These are phyloP conservation scores for Solanum habrochaites DNA, from an alignment of 257 asterid species.

Conservation along the genomic window DNA sequence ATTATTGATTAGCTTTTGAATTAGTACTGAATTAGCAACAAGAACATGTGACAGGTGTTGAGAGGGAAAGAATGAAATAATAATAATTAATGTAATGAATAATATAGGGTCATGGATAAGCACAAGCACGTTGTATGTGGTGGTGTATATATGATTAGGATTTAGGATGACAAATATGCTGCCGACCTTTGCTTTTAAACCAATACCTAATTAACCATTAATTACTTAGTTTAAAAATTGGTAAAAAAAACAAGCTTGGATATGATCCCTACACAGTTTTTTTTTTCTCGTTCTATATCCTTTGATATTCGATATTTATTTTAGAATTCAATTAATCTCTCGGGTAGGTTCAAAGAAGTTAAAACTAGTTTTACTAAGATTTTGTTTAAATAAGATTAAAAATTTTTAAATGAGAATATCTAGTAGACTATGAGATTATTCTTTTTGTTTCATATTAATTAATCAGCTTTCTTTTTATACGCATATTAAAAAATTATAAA, in stretches of 20 bases:
- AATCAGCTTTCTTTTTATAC: background rate
- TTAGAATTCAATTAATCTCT: no score
- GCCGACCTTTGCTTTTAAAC: background rate
- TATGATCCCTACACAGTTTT: background rate
- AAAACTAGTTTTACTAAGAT: background rate
- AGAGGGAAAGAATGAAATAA: background rate
- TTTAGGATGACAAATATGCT: background rate
- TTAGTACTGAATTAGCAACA: background rate
- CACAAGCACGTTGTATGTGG: background rate
- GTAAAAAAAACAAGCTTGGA: background rate
- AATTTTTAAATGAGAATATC: background rate
- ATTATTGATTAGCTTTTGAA: background rate
- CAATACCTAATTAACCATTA: background rate
- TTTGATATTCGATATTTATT: no score
- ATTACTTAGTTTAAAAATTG: background rate
- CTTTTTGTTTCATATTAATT: fast-evolving
- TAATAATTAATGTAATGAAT: background rate
- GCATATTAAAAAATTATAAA: no score
- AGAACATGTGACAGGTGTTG: background rate
- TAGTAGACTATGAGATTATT: background rate
- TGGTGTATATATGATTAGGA: background rate
- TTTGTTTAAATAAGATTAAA: no score
- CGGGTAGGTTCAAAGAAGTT: background rate
- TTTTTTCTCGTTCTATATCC: background rate
- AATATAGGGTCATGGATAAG: background rate